Percentiles rank a stretch among this genome's conserved stretches.
Conservation (phyloP, 495 filamentous ascomycete genomes). For the Xanthoparmelia taractica region DNA sequence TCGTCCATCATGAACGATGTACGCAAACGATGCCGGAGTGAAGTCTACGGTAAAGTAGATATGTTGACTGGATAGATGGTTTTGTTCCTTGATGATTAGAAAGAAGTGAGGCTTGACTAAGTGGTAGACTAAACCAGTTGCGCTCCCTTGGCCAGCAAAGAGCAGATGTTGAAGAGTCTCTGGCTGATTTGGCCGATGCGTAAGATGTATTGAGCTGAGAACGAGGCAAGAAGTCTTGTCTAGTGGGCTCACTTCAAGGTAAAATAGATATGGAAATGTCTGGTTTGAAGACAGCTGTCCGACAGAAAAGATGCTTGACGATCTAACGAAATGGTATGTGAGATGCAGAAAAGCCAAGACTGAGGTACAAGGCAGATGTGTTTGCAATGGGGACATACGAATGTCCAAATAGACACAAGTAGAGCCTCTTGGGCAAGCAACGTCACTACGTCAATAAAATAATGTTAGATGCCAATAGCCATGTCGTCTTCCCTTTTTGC, state of each 20-base stretch:
- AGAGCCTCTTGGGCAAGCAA: constrained; percentile 24
- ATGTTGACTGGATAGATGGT: neutral
- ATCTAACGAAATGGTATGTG: constrained; percentile 19
- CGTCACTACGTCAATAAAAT: constrained; percentile 9
- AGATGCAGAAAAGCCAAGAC: neutral
- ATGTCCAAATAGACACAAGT: neutral
- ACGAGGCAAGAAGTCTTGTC: neutral
- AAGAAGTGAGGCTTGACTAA: constrained; percentile 4
- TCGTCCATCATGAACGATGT: constrained; percentile 16
- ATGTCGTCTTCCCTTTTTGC: neutral
- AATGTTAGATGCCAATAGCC: constrained; percentile 15
- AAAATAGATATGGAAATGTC: neutral
- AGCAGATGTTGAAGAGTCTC: neutral
- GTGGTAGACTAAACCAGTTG: neutral
- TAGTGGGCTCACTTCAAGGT: neutral
- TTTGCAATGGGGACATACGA: neutral
- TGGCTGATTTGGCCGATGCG: neutral
- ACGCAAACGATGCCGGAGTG: neutral
- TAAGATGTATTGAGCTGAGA: neutral
- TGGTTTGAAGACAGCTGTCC: neutral
- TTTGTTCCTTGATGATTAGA: neutral
- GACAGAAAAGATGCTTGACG: neutral
- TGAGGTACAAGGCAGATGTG: neutral
- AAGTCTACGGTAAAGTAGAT: neutral
- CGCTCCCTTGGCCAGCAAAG: constrained; percentile 3